Evolutionary conservation across 148 eudicot species (phyloP), one percentile per base, ranked within the genome.

Genomic region (Heliamphora exappendiculata): DNA sequence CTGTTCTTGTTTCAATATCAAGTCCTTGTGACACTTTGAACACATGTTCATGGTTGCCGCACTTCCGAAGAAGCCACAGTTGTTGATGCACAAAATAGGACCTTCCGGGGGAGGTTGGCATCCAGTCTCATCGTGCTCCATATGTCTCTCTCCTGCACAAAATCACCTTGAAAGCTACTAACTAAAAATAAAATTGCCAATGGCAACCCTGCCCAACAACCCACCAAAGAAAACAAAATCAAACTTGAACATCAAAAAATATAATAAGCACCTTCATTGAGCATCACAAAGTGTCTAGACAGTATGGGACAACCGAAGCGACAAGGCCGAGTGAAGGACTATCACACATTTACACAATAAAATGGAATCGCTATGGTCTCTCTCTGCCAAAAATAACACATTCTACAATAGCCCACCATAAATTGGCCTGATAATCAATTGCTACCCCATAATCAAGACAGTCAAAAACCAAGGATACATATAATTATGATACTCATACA

Each of bases 31-130:
- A 82, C 97, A 92, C 81, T 92, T 92, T 78, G 97, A 92, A 73
- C 97, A 92, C 89, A 92, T 86, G 78, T 90, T 90, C 91, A 88
- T 86, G 51, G 91, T 92, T 3, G 89, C 90, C 5, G 88, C 87
- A 70, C 94, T 87, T 33, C 97, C 97, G 31, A 92, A 92, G 78
- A 92, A 92, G 82, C 97, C 97, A 67, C 97, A 92, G 85, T 87
- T 90, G 81, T 92, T 92, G 49, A 87, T 31, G 71, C 92, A 89
- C 76, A 89, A 63, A 76, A 83, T 80, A 55, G 92, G 92, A 41
- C 89, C 91, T 72, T 86, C 88, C 16, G 80, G 88, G 42, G 89
- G 53, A 41, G 86, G 80, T 80, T 88, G 91, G 82, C 89, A 86
- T 65, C 89, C 87, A 16, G 85, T 85, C 78, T 88, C 91, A 64